A percentile compares a stretch with the other conserved stretches of the same genome.
phyloP scores from a whole-genome alignment of 257 asterid genomes.

The Fraxinus anomala region DNA sequence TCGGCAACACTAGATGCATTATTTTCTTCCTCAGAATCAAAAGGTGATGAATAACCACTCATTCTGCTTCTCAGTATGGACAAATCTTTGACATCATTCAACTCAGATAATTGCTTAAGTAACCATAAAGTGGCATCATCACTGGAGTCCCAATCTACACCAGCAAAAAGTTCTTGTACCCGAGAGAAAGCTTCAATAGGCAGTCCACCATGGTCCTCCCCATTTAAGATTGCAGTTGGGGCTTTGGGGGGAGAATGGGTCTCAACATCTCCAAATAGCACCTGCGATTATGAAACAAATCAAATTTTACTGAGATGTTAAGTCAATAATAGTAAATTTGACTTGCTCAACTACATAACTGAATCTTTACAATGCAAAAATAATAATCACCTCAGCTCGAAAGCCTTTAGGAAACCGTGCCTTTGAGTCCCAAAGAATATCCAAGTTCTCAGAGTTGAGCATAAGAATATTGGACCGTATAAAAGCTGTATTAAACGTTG shows the following conservation, averaged over 20 bases:
- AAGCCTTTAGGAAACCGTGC: slow-evolving; percentile 86
- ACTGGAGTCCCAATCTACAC: slow-evolving; percentile 76
- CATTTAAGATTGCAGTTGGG: slow-evolving; percentile 70
- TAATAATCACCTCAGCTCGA: slow-evolving; percentile 80
- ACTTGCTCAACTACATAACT: slow-evolving; percentile 19
- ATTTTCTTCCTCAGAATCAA: slow-evolving; percentile 94
- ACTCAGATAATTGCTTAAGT: slow-evolving; percentile 77
- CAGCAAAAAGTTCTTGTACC: slow-evolving; percentile 90
- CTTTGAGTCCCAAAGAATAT: slow-evolving; percentile 90
- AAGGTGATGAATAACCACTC: slow-evolving; percentile 79
- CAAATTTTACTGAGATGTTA: slow-evolving; percentile 29
- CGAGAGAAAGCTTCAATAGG: slow-evolving; percentile 94
- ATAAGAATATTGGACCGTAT: slow-evolving; percentile 92
- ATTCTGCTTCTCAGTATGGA: slow-evolving; percentile 65
- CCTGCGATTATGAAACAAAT: slow-evolving; percentile 43
- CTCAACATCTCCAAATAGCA: slow-evolving; percentile 93
- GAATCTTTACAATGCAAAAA: slow-evolving; percentile 11
- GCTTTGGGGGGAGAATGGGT: slow-evolving; percentile 64
- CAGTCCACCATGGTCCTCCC: slow-evolving; percentile 88
- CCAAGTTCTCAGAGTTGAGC: slow-evolving; percentile 92
- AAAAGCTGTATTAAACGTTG: slow-evolving; percentile 95
- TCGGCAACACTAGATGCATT: slow-evolving; percentile 88
- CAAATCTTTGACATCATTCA: slow-evolving; percentile 83
- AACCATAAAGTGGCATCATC: slow-evolving; percentile 97
- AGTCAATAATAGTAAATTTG: slow-evolving; percentile 17